Conservation (phyloP, 495 filamentous ascomycete species). For the Poronia punctata region DNA sequence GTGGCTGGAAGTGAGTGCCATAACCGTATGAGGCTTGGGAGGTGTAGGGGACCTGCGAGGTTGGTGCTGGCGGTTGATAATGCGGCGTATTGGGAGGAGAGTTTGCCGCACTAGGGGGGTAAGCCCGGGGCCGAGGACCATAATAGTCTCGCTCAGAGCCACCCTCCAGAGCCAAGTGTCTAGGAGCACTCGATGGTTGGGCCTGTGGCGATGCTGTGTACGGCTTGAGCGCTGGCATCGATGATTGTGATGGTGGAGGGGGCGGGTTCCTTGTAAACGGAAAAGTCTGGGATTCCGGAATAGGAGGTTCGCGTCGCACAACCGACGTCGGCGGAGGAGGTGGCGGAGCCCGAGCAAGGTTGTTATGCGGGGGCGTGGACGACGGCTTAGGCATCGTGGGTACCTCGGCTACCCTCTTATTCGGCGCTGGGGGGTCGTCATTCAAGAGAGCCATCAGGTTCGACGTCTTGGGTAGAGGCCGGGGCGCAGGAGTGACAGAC, state of each 20-base stretch:
- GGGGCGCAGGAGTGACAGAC: conserved; percentile 19
- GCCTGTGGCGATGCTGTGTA: conserved; percentile 38
- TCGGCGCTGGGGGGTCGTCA: conserved; percentile 36
- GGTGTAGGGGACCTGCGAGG: conserved; percentile 23
- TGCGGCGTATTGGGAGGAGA: conserved; percentile 35
- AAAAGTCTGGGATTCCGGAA: conserved; percentile 26
- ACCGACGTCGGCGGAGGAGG: conserved; percentile 24
- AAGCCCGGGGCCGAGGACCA: conserved; percentile 24
- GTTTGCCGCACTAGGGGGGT: conserved; percentile 22
- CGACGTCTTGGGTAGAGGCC: conserved; percentile 37
- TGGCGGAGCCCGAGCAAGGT: conserved; percentile 30
- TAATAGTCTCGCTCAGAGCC: conserved; percentile 37
- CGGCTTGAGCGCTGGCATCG: conserved; percentile 44
- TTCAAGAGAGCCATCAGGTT: conserved; percentile 45
- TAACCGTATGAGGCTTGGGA: conserved; percentile 26
- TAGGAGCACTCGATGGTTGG: conserved; percentile 29
- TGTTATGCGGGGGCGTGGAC: conserved; percentile 38
- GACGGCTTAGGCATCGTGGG: conserved; percentile 26
- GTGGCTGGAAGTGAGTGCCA: conserved; percentile 21
- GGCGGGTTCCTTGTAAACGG: conserved; percentile 27
- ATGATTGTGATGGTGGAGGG: conserved; percentile 26
- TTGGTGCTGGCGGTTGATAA: conserved; percentile 29
- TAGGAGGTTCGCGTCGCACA: conserved; percentile 27
- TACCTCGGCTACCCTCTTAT: conserved; percentile 36
- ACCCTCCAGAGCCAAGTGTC: conserved; percentile 29